phyloP scores from a whole-genome alignment of 495 filamentous ascomycete species.

The Lophiostoma macrostomum region DNA sequence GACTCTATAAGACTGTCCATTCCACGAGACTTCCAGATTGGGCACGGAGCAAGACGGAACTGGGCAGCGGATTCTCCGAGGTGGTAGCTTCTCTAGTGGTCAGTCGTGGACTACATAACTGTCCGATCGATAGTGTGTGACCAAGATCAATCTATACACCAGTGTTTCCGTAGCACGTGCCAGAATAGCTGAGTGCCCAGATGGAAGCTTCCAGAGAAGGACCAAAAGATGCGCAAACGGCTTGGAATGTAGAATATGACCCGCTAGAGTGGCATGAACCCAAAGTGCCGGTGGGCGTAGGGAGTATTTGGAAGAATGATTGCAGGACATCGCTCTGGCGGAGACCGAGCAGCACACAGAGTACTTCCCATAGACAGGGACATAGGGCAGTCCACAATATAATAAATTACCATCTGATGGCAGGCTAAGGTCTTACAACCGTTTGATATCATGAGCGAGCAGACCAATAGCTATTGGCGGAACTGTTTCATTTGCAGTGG shows the following conservation, averaged over 20 bases:
- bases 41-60: slow-evolving; percentile 24
- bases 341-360: background rate
- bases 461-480: slow-evolving; percentile 12
- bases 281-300: slow-evolving; percentile 24
- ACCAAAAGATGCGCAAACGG: slow-evolving; percentile 1
- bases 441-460: slow-evolving; percentile 5
- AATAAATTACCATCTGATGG: slow-evolving; percentile 29
- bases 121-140: slow-evolving; percentile 7
- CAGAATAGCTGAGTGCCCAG: no score
- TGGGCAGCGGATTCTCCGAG: background rate
- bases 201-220: slow-evolving; percentile 10
- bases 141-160: slow-evolving; percentile 12
- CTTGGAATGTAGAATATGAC: background rate
- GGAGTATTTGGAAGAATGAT: slow-evolving; percentile 16
- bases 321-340: slow-evolving; percentile 8
- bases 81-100: slow-evolving; percentile 10
- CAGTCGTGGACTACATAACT: background rate
- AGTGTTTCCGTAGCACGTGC: slow-evolving; percentile 15
- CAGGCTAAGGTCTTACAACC: slow-evolving; percentile 19
- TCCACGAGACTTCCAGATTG: slow-evolving; percentile 4
- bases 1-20: slow-evolving; percentile 12
- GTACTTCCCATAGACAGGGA: slow-evolving; percentile 1
- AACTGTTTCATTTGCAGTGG: slow-evolving; percentile 5
- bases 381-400: slow-evolving; percentile 9
- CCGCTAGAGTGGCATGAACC: slow-evolving; percentile 3